These are phyloP conservation scores for Cephaloascus fragrans DNA, from an alignment of 805 yeast genomes.

Conservation along the genomic window DNA sequence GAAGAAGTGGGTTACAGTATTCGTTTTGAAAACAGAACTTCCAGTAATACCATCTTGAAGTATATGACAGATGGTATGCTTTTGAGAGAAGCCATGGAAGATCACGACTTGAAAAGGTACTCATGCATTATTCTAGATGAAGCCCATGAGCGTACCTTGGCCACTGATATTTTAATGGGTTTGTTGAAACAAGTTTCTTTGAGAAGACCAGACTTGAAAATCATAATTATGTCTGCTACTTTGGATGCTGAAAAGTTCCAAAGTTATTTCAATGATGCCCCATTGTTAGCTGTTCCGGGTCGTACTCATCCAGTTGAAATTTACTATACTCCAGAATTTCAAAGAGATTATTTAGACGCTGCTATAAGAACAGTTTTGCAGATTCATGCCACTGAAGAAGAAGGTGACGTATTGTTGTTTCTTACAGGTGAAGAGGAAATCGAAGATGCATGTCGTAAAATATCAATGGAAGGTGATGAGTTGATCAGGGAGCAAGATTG, in stretches of 20 bases:
- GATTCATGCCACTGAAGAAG: conserved; percentile 93
- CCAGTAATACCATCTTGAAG: conserved; percentile 71
- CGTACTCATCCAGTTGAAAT: conserved; percentile 97
- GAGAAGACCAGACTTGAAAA: conserved; percentile 80
- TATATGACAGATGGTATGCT: conserved; percentile 99
- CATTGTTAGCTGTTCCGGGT: conserved; percentile 93
- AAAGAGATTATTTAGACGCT: conserved; percentile 88
- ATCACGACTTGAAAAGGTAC: conserved; percentile 69
- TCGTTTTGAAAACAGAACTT: conserved; percentile 86
- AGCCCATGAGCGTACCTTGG: conserved; percentile 95
- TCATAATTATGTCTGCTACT: conserved; percentile 96
- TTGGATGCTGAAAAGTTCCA: conserved; percentile 96
- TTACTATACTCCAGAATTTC: conserved; percentile 94
- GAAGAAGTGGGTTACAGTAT: conserved; percentile 93
- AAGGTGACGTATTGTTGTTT: conserved; percentile 81
- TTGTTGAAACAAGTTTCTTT: conserved; percentile 70
- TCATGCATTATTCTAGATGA: conserved; percentile 92
- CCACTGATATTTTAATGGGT: conserved; percentile 97
- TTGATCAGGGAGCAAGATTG: conserved; percentile 79
- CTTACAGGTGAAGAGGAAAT: conserved; percentile 97
- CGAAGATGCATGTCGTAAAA: conserved; percentile 91
- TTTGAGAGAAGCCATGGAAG: conserved; percentile 95
- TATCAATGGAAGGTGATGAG: conserved; percentile 82
- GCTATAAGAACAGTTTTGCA: conserved; percentile 93
- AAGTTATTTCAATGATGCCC: conserved; percentile 81